Evolutionary conservation across 176 grass and related monocot genomes (phyloP), one percentile per base, ranked within the genome.

Genomic region (Oryza punctata): DNA sequence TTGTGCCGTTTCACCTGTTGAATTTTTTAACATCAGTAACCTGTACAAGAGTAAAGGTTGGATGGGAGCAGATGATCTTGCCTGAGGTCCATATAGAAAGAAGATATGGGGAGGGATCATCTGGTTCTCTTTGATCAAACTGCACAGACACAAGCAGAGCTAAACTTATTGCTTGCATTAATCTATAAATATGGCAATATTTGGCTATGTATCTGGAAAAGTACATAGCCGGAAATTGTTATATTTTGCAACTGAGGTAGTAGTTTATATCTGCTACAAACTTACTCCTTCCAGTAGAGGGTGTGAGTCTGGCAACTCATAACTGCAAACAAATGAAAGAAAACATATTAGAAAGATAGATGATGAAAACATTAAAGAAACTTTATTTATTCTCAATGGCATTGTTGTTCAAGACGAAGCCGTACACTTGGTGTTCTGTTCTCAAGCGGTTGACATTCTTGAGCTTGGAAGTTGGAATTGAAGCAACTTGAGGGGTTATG

Each of bases 371-470:
- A 47, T 24, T 35, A 29, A 81, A 46, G 9, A 12, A 82, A 47
- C 35, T 65, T 69, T 37, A 76, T 38, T 63, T 68, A 76, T 67
- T 52, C 16, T 73, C 33, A 59, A 67, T 74, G 26, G 12, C 13
- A 67, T 29, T 69, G 46, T 69, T 74, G 7, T 49, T 50, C 76
- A 69, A 54, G 49, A 81, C 52, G 38, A 49, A 50, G 43, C 75
- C 95, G 82, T 98, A 98, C 92, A 93, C 95, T 90, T 93, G 90
- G 90, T 98, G 92, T 77, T 95, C 92, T 49, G 90, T 98, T 74
- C 92, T 91, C 47, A 98, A 85, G 25, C 95, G 91, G 83, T 89
- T 93, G 50, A 95, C 45, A 64, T 98, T 98, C 87, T 98, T 98
- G 76, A 98, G 85, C 72, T 91, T 98, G 38, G 82, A 85, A 77